phyloP scores from a whole-genome alignment of 306 rosid genomes.

The Comarum palustre region DNA sequence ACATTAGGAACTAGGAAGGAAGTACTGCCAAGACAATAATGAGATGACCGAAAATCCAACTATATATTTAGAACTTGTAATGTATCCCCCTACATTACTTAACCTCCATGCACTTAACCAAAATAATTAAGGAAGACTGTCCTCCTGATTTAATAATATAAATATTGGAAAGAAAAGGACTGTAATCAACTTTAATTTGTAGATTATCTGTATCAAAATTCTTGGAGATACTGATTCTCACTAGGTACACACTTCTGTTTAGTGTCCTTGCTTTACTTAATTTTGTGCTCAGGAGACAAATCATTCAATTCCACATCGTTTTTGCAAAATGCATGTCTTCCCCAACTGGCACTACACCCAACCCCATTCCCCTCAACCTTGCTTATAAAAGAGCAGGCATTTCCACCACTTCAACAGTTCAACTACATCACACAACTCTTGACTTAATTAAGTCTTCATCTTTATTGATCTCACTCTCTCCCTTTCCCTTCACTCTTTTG shows the following conservation, averaged over 20 bases:
- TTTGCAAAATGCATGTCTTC: slow-evolving; percentile 35
- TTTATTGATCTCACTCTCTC: slow-evolving; percentile 3
- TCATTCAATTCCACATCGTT: slow-evolving; percentile 49
- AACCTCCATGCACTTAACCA: slow-evolving; percentile 9
- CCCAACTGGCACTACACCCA: slow-evolving; percentile 61
- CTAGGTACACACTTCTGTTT: slow-evolving; percentile 25
- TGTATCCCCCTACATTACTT: background rate
- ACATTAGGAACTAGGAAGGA: background rate
- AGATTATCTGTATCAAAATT: slow-evolving; percentile 4
- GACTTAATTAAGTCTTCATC: slow-evolving; percentile 19
- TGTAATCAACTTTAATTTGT: slow-evolving; percentile 5
- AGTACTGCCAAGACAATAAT: background rate
- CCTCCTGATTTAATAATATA: background rate
- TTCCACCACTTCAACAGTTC: slow-evolving; percentile 34
- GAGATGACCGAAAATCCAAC: background rate
- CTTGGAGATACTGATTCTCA: slow-evolving; percentile 53
- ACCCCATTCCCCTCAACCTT: slow-evolving; percentile 32
- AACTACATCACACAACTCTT: slow-evolving; percentile 32
- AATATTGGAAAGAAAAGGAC: background rate
- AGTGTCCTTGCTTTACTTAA: slow-evolving; percentile 32
- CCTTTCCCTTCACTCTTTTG: background rate
- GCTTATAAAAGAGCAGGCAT: slow-evolving; percentile 55
- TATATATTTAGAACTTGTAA: background rate
- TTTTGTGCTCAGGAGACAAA: slow-evolving; percentile 61
- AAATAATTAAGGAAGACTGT: background rate